Evolutionary conservation across 1,284 basidiomycete species (phyloP).

Genomic region (Ustilago vetiveriae): DNA sequence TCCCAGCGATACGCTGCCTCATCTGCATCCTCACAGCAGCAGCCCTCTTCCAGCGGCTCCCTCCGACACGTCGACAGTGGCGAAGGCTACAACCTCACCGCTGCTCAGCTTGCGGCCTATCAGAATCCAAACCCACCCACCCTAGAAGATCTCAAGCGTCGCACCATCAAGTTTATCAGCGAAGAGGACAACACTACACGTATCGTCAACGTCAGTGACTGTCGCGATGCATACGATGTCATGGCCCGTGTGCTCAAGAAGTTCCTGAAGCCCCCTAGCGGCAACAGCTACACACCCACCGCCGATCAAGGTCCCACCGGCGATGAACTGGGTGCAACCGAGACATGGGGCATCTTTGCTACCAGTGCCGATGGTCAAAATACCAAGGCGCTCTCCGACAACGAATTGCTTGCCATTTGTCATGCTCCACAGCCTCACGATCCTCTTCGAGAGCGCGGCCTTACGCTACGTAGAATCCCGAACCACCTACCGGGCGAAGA

Average conservation of each 20-base stretch:
- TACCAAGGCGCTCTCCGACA: conserved; percentile 60
- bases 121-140: conserved; percentile 30
- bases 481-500: conserved; percentile 48
- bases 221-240: conserved; percentile 60
- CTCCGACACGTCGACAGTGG: conserved; percentile 42
- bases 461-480: conserved; percentile 72
- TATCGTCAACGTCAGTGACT: conserved; percentile 62
- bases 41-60: conserved; percentile 12
- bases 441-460: conserved; percentile 79
- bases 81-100: conserved; percentile 32
- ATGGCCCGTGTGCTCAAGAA: conserved; percentile 64
- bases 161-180: conserved; percentile 66
- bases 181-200: conserved; percentile 62
- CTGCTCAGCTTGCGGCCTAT: conserved; percentile 20
- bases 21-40: conserved; percentile 24
- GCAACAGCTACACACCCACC: conserved; percentile 58
- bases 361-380: conserved; percentile 58
- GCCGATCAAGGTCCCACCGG: conserved; percentile 51
- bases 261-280: conserved; percentile 55
- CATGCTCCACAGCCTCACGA: conserved; percentile 82
- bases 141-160: conserved; percentile 57
- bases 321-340: conserved; percentile 37
- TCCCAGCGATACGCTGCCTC: conserved; percentile 30
- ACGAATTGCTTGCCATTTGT: conserved; percentile 84
- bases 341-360: conserved; percentile 62